Base-by-base conservation (phyloP, 2,329 filamentous ascomycete species). In the Stachybotrys echinatus region DNA sequence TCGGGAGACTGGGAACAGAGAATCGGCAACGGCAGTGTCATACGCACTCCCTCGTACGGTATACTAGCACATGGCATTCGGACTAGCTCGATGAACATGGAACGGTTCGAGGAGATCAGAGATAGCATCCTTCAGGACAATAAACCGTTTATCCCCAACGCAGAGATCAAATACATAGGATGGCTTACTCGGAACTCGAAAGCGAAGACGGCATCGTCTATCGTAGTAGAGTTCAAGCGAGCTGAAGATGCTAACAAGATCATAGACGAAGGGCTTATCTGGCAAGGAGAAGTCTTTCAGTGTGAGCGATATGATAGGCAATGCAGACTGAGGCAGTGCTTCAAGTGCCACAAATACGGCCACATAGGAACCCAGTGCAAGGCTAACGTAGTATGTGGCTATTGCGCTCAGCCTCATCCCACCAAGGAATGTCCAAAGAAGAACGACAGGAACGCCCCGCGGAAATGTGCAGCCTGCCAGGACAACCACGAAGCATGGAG, bases 151-250 rank as follows among this genome's bases (percentile, higher is more conserved):
- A n/a, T n/a, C n/a, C n/a, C n/a, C n/a, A n/a, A n/a, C n/a, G n/a
- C n/a, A n/a, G n/a, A n/a, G n/a, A n/a, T 48, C 18, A 48, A 44
- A 47, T 50, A 50, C 20, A 50, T 50, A 23, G 40, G 49, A 37
- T 50, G 39, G 49, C 49, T 50, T 19, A 50, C 44, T 42, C 37
- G 23, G n/a, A 37, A 4, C 17, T 47, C 44, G n/a, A 12, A 22
- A 14, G 18, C 40, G 19, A 50, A 50, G 39, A 22, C 19, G 17
- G 49, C 49, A 18, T 50, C 27, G 12, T 50, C 45, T 17, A 44
- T 50, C 12, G 38, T 48, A 7, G 40, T 48, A 18, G 39, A 50
- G 31, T 50, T 50, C 19, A 45, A 23, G 20, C 34, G 39, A 38
- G 37, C 8, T 5, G 8, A 44, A 44, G 22, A 44, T 21, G 38